Evolutionary conservation across 2,329 filamentous ascomycete species (phyloP).

Genomic region (Cercospora sp.): DNA sequence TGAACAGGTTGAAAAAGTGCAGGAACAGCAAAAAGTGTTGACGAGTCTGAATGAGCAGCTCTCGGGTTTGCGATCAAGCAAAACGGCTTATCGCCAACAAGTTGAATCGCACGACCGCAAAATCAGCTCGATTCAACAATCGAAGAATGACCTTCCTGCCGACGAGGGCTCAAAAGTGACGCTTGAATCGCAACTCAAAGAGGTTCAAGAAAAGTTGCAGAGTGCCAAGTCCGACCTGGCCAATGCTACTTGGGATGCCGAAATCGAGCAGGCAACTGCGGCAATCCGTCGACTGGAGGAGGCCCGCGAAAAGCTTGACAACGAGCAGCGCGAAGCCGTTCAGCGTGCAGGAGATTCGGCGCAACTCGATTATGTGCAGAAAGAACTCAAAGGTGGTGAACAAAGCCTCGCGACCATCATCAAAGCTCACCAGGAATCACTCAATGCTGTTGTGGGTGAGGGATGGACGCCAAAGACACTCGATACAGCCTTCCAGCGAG

Average conservation of each 20-base stretch:
- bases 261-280: slow-evolving; percentile 66
- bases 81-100: slow-evolving; percentile 70
- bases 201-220: slow-evolving; percentile 64
- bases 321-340: slow-evolving; percentile 82
- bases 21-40: slow-evolving; percentile 69
- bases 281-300: slow-evolving; percentile 70
- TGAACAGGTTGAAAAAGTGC: slow-evolving; percentile 72
- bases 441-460: slow-evolving; percentile 63
- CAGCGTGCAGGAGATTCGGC: slow-evolving; percentile 79
- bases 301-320: slow-evolving; percentile 68
- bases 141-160: slow-evolving; percentile 70
- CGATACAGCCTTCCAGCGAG: slow-evolving; percentile 68
- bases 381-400: slow-evolving; percentile 72
- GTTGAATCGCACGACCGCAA: slow-evolving; percentile 74
- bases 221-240: slow-evolving; percentile 65
- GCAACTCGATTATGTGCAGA: slow-evolving; percentile 78
- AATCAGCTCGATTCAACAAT: slow-evolving; percentile 64
- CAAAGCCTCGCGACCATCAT: slow-evolving; percentile 75
- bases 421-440: slow-evolving; percentile 70
- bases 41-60: slow-evolving; percentile 74
- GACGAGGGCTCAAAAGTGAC: slow-evolving; percentile 83
- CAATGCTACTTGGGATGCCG: slow-evolving; percentile 66
- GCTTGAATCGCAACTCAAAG: slow-evolving; percentile 71
- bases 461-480: slow-evolving; percentile 71
- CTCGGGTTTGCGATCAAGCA: slow-evolving; percentile 71